Evolutionary conservation across 164 flowering plant genomes (phyloP), one percentile per base, ranked within the genome.

Genomic region (Chloranthus sessilifolius): DNA sequence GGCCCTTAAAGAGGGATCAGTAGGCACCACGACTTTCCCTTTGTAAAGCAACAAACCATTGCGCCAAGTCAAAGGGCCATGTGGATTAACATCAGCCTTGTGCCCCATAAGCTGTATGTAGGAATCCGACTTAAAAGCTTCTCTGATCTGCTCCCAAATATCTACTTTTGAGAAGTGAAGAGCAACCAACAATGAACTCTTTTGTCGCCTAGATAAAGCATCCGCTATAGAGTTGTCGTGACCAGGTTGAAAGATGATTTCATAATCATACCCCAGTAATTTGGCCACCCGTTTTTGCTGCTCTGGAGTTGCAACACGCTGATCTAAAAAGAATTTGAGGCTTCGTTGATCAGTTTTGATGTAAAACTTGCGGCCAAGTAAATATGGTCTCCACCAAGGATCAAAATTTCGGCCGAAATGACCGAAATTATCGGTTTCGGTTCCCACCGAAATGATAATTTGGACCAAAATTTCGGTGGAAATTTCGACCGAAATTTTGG

Each of bases 301-400:
- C 12, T 11, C 26, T 5, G 2, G 25, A 1, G 47, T 17, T 17
- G 26, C 6, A 1, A 22, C 6, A 4, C 19, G 8, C 47, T 3
- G 47, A 6, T 19, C 25, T 24, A 19, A 21, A 5, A 17, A 43
- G 1, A 15, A 23, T n/a, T 43, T 43, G 22, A 43, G 39, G 14
- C 52, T 61, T 7, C 30, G 22, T 4, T 48, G 29, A 33, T 46
- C 28, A 1, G 34, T 28, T 10, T 7, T 5, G 7, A 53, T 26
- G 3, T 17, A n/a, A n/a, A 43, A 43, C 2, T 10, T 0, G 1
- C 22, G 40, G 19, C 42, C 41, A 8, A 30, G 25, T 5, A 43
- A 21, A 17, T 55, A 45, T 29, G 26, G 50, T 14, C 42, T 11
- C 42, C 50, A 55, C 24, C 15, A n/a, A n/a, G n/a, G n/a, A n/a